These are phyloP conservation scores for Neofusicoccum ribis DNA, from an alignment of 2,329 filamentous ascomycete species.

Conservation along the genomic window DNA sequence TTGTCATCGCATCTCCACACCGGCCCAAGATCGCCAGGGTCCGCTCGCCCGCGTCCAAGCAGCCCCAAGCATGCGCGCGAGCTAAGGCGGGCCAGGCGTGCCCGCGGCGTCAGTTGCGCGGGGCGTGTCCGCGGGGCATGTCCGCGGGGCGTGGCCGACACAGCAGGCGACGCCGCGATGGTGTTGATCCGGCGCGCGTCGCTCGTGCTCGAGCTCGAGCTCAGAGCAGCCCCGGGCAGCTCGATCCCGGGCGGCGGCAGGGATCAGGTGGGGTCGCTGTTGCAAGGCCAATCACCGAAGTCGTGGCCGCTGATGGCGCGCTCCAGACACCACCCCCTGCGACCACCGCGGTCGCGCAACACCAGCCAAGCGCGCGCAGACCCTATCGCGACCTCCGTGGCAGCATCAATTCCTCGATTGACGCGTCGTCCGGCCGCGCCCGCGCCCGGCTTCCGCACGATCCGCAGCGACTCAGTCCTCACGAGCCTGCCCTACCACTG, in stretches of 20 bases:
- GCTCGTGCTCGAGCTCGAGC: no score
- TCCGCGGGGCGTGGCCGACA: background rate
- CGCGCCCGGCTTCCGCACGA: background rate
- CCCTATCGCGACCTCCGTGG: background rate
- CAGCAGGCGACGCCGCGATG: background rate
- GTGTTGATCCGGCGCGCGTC: background rate
- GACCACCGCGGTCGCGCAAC: background rate
- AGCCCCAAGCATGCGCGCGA: background rate
- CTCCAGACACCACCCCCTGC: background rate
- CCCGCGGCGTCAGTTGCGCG: background rate
- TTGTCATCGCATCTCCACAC: conserved; percentile 18
- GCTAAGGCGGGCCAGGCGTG: background rate
- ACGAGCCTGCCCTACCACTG: conserved; percentile 14
- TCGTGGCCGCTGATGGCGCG: background rate
- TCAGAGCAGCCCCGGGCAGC: background rate
- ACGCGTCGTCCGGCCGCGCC: background rate
- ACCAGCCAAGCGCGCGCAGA: background rate
- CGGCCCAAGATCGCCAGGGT: conserved; percentile 10
- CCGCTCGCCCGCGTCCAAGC: background rate
- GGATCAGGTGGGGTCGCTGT: background rate
- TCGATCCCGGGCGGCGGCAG: background rate
- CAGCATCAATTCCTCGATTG: background rate
- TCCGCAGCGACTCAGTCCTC: conserved; percentile 24
- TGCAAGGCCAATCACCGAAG: conserved; percentile 1
- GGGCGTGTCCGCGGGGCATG: background rate